A percentile compares a stretch with the other conserved stretches of the same genome.
Conservation (phyloP, 225 moss, liverwort and hornwort species). For the Takakia lepidozioides region DNA sequence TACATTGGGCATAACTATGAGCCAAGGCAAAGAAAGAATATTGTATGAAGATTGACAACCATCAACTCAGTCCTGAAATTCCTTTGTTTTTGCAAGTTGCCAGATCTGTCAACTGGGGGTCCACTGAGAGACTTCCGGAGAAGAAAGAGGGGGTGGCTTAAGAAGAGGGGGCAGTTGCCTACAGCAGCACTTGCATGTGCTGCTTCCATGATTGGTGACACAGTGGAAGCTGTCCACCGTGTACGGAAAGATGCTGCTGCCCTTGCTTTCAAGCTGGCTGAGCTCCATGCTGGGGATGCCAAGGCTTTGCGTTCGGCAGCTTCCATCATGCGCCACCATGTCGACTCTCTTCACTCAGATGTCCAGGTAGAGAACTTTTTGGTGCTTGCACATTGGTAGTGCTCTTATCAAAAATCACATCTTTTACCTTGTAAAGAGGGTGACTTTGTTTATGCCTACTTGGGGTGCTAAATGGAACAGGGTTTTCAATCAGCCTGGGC, state of each 20-base stretch:
- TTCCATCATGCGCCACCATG: conserved; percentile 24
- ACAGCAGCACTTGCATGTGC: conserved; percentile 5
- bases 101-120: conserved; percentile 10
- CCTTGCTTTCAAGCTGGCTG: conserved; percentile 28
- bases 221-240: conserved; percentile 18
- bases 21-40: too few species aligned
- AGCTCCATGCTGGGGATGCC: conserved; percentile 20
- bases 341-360: conserved; percentile 26
- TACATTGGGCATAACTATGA: too few species aligned
- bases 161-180: conserved; percentile 6
- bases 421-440: too few species aligned
- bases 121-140: conserved; percentile 10
- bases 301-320: conserved; percentile 19
- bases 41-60: too few species aligned
- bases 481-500: conserved; percentile 13
- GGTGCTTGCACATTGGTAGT: too few species aligned
- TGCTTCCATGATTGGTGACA: conserved; percentile 32
- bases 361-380: conserved; percentile 53
- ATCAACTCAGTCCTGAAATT: too few species aligned
- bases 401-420: too few species aligned
- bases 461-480: too few species aligned
- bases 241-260: conserved; percentile 25
- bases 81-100: too few species aligned
- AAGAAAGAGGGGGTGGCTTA: conserved; percentile 10
- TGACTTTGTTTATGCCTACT: too few species aligned